Evolutionary conservation across 176 grass and related monocot species (phyloP).

Genomic region (Oryza brachyantha): DNA sequence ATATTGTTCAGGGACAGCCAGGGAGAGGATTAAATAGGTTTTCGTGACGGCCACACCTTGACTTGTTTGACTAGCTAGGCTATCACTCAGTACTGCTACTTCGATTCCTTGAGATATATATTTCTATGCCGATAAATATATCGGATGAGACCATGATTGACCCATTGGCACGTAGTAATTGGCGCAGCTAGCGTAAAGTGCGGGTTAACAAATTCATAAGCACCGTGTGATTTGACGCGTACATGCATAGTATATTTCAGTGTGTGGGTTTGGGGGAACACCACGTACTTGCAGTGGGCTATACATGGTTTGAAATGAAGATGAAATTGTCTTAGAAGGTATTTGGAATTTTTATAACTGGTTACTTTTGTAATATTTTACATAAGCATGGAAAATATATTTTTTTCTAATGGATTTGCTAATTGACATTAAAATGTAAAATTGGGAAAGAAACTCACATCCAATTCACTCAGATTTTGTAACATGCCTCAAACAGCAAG

Average conservation of each 20-base stretch:
- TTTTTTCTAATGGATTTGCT: too few relatives aligned
- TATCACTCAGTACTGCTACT: background rate
- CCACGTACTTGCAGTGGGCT: background rate
- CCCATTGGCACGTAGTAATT: background rate
- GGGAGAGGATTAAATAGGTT: slow-evolving; percentile 27
- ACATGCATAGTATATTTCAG: background rate
- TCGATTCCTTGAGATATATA: background rate
- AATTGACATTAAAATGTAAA: too few relatives aligned
- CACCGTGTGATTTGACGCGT: background rate
- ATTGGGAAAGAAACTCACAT: too few relatives aligned
- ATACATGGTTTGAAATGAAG: background rate
- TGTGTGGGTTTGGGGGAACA: background rate
- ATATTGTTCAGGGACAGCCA: slow-evolving; percentile 36
- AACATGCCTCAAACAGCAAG: too few relatives aligned
- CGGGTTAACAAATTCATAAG: background rate
- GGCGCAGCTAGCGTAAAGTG: background rate
- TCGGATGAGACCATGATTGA: slow-evolving; percentile 26
- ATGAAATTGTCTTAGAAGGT: background rate
- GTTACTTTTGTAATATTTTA: too few relatives aligned
- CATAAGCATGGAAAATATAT: too few relatives aligned
- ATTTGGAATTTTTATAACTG: background rate
- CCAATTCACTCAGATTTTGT: too few relatives aligned
- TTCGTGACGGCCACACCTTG: slow-evolving; percentile 44
- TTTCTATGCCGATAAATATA: too few relatives aligned
- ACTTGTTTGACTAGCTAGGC: slow-evolving; percentile 53